phyloP scores from a whole-genome alignment of 208 protist genomes.

The Trypanosoma congolense region DNA sequence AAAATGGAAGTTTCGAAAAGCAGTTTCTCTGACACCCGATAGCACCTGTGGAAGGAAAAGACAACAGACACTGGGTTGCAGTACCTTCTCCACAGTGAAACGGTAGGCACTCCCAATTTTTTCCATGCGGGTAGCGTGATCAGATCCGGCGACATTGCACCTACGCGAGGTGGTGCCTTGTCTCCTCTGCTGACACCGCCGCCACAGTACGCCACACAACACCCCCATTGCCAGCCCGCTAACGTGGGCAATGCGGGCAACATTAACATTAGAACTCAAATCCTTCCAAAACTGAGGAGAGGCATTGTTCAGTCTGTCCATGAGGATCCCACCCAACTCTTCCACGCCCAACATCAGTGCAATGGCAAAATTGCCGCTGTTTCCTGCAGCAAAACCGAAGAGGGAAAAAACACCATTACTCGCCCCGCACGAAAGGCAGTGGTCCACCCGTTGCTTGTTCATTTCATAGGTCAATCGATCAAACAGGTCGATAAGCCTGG shows the following conservation, averaged over 20 bases:
- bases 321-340: constrained; percentile 16
- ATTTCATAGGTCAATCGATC: constrained; percentile 19
- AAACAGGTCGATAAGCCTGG: constrained; percentile 11
- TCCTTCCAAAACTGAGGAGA: constrained; percentile 8
- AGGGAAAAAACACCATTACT: constrained; percentile 52
- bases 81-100: no score
- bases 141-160: neutral
- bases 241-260: constrained; percentile 61
- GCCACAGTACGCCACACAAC: constrained; percentile 33
- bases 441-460: constrained; percentile 29
- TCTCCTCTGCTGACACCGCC: constrained; percentile 3
- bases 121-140: no score
- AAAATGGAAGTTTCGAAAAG: no score
- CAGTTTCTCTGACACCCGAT: no score
- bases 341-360: constrained; percentile 30
- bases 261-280: constrained; percentile 32
- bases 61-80: no score
- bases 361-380: constrained; percentile 30
- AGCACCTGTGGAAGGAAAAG: no score
- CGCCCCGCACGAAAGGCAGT: constrained; percentile 54
- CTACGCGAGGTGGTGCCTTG: neutral
- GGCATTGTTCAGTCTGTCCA: neutral
- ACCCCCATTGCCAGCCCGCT: constrained; percentile 51
- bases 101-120: no score
- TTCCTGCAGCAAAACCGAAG: constrained; percentile 49